Evolutionary conservation across 805 yeast genomes (phyloP), one percentile per base, ranked within the genome.

Genomic region (Teunomyces lycoperdinae): DNA sequence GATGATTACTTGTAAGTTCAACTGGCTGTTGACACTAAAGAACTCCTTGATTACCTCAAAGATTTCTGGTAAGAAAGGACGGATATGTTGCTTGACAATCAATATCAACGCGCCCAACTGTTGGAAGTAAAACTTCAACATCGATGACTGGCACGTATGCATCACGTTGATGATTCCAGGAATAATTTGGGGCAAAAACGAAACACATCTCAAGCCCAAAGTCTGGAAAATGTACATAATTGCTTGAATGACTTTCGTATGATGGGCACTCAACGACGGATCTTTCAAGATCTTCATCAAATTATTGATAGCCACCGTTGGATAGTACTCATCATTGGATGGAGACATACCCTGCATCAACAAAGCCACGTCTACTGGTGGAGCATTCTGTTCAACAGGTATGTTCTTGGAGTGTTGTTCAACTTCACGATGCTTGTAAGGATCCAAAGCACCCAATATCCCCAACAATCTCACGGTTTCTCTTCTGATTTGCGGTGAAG

Each of bases 291-390:
- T 85, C 50, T 85, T 88, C 82, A 91, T 79, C 51, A 94, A 69
- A 5, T 91, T 88, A 40, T 83, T 83, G 39, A 94, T 88, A 0
- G 92, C 98, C 20, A 94, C 98, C 0, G 97, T 90, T 2, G 98
- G 96, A 58, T 88, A 91, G 58, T 91, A 94, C 56, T 92, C 97
- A 47, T 91, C 98, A 55, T 79, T 79, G 0, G 95, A 85, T 1
- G 98, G 98, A 5, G 96, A 86, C 78, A 89, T 87, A 3, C 97
- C 97, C 58, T 88, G 88, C 91, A 94, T 89, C 45, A 94, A 73
- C 20, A 94, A 71, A 5, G 92, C 89, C 54, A 92, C 87, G 58
- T 94, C 99, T 5, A 90, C 82, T 0, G 97, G 86, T 3, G 96
- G 94, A 2, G 92, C 89, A 58, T 87, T 87, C 52, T 88, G 92